Conservation (phyloP, 306 rosid genomes). For the Cucumis cinereus region DNA sequence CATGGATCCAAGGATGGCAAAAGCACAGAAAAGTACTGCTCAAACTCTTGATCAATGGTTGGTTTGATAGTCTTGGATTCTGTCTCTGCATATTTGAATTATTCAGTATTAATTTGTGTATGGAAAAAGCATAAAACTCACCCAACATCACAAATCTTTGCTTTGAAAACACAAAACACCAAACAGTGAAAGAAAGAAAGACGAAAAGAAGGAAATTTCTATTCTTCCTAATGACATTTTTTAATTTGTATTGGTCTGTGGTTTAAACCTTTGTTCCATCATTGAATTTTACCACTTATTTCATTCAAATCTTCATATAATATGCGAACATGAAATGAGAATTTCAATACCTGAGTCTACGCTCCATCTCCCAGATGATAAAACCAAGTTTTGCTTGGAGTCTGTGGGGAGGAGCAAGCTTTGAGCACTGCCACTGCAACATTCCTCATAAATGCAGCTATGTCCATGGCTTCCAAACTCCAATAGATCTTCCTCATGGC, state of each 20-base stretch:
- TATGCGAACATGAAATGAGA: not conserved
- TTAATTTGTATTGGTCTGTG: not conserved
- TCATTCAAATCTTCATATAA: not conserved
- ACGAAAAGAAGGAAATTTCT: too few relatives aligned
- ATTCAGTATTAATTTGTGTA: not conserved
- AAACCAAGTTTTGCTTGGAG: slow-evolving; percentile 31
- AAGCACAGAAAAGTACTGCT: slow-evolving; percentile 71
- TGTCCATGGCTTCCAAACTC: slow-evolving; percentile 19
- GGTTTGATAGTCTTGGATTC: slow-evolving; percentile 43
- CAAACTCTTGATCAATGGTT: slow-evolving; percentile 88
- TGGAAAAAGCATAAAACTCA: not conserved
- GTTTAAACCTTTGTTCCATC: not conserved
- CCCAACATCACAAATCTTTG: not conserved
- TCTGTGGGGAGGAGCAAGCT: slow-evolving; percentile 26
- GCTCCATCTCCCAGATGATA: slow-evolving; percentile 62
- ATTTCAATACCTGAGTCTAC: slow-evolving; percentile 39
- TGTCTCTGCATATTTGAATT: slow-evolving; percentile 46
- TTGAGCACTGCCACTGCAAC: slow-evolving; percentile 26
- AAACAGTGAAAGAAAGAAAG: not conserved
- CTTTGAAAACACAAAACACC: not conserved
- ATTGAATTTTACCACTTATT: not conserved
- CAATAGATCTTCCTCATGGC: slow-evolving; percentile 30
- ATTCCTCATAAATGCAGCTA: slow-evolving; percentile 17
- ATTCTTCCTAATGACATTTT: not conserved
- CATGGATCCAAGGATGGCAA: slow-evolving; percentile 35